These are phyloP conservation scores for Chenopodium album DNA, from an alignment of 148 eudicot genomes.

Conservation along the genomic window DNA sequence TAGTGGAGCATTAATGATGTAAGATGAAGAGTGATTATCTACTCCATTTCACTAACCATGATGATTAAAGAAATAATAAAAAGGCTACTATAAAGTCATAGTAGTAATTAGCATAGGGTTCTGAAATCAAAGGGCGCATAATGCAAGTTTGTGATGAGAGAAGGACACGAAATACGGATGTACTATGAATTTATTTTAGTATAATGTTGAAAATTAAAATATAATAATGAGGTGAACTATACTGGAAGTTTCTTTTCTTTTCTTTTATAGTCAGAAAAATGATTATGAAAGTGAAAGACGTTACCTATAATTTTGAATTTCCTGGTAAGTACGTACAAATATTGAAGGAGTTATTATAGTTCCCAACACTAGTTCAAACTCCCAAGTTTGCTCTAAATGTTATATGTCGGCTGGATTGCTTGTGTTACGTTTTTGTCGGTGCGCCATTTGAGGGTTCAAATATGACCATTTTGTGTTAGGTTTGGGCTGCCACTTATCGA, in stretches of 20 bases:
- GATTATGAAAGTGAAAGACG: neutral
- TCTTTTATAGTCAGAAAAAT: neutral
- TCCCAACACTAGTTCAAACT: neutral
- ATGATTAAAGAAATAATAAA: neutral
- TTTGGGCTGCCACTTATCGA: too few relatives aligned
- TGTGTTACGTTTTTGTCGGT: slow-evolving; percentile 2
- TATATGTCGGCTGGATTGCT: neutral
- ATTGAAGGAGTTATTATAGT: neutral
- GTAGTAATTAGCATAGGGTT: neutral
- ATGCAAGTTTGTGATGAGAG: slow-evolving; percentile 1
- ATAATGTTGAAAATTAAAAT: too few relatives aligned
- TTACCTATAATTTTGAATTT: neutral
- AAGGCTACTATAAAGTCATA: neutral
- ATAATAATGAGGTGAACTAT: neutral
- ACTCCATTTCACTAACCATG: neutral
- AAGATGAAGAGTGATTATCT: neutral
- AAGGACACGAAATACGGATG: neutral
- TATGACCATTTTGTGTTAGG: too few relatives aligned
- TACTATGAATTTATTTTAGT: neutral
- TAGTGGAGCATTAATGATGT: neutral
- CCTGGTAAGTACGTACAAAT: neutral
- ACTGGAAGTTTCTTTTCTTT: slow-evolving; percentile 17
- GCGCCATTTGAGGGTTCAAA: neutral
- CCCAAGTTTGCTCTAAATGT: slow-evolving; percentile 2
- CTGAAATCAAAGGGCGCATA: slow-evolving; percentile 15